Percentiles rank a stretch among this genome's conserved stretches.
Evolutionary conservation across 1,284 basidiomycete species (phyloP).

Genomic region (Microbotryum intermedium): DNA sequence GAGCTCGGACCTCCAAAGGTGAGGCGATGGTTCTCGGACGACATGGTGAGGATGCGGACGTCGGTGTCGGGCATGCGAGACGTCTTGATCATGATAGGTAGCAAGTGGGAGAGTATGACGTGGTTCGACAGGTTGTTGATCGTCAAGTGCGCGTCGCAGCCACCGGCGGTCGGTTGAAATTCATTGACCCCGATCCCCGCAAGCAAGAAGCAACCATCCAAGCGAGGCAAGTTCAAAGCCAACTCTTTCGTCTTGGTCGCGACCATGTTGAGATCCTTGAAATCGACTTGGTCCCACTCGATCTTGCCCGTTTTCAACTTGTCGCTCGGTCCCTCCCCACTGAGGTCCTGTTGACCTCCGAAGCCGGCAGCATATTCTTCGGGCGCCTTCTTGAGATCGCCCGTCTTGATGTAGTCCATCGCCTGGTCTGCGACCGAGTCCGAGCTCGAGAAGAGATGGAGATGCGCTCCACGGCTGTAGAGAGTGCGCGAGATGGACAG

Average conservation of each 20-base stretch:
- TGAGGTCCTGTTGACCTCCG: background rate
- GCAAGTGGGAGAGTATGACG: constrained; percentile 24
- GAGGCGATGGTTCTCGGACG: constrained; percentile 17
- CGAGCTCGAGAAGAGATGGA: constrained; percentile 13
- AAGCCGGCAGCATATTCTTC: constrained; percentile 22
- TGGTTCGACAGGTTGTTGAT: constrained; percentile 25
- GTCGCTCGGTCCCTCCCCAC: constrained; percentile 4
- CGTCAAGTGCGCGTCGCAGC: constrained; percentile 27
- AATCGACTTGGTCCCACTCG: constrained; percentile 6
- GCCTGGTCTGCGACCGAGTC: constrained; percentile 11
- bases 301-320: constrained; percentile 9
- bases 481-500: constrained; percentile 20
- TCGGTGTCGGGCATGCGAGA: constrained; percentile 10
- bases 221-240: constrained; percentile 7
- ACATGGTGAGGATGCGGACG: constrained; percentile 20
- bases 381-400: constrained; percentile 18
- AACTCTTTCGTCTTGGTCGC: constrained; percentile 16
- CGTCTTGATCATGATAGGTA: constrained; percentile 23
- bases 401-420: constrained; percentile 24
- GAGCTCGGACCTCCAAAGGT: constrained; percentile 16
- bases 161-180: constrained; percentile 24
- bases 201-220: constrained; percentile 21
- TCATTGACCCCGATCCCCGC: constrained; percentile 30
- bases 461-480: constrained; percentile 18
- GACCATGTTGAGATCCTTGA: constrained; percentile 25